Evolutionary conservation across 768 basidiomycete genomes (phyloP).

Genomic region (Termitomyces sp.): DNA sequence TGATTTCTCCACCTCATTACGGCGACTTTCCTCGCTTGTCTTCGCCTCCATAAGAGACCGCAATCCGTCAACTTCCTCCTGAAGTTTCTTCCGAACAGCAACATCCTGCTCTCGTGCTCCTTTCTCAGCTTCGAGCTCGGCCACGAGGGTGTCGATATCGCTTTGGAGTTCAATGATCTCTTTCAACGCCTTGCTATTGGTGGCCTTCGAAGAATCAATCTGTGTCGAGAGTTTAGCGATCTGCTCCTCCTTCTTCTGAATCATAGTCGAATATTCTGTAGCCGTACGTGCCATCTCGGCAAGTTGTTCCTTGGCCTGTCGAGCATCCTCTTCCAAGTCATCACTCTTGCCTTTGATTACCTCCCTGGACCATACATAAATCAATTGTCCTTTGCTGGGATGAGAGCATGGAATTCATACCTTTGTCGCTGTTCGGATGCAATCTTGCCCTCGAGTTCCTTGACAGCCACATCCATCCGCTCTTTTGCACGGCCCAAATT

Average conservation of each 20-base stretch:
- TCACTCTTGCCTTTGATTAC: slow-evolving; percentile 53
- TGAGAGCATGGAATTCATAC: slow-evolving; percentile 28
- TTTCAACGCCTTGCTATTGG: slow-evolving; percentile 47
- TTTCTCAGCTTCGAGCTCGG: slow-evolving; percentile 56
- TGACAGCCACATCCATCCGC: slow-evolving; percentile 55
- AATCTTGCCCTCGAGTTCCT: slow-evolving; percentile 70
- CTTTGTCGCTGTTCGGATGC: slow-evolving; percentile 54
- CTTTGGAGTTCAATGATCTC: slow-evolving; percentile 66
- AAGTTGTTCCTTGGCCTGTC: slow-evolving; percentile 71
- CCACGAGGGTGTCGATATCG: slow-evolving; percentile 58
- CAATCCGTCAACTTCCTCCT: slow-evolving; percentile 82
- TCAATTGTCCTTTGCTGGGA: not conserved
- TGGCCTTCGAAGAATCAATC: slow-evolving; percentile 45
- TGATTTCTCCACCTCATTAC: slow-evolving; percentile 80
- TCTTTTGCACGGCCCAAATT: slow-evolving; percentile 72
- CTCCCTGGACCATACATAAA: slow-evolving; percentile 41
- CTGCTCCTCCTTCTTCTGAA: slow-evolving; percentile 74
- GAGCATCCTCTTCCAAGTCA: slow-evolving; percentile 59
- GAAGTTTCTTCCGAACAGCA: slow-evolving; percentile 52
- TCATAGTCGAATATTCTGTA: slow-evolving; percentile 67
- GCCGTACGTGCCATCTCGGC: slow-evolving; percentile 72
- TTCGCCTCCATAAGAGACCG: slow-evolving; percentile 82
- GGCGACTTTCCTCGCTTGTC: slow-evolving; percentile 77
- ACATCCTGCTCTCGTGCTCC: slow-evolving; percentile 42
- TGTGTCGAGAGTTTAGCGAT: slow-evolving; percentile 50